phyloP scores from a whole-genome alignment of 371 early-diverging fungal species.

The Chytridiales sp. region DNA sequence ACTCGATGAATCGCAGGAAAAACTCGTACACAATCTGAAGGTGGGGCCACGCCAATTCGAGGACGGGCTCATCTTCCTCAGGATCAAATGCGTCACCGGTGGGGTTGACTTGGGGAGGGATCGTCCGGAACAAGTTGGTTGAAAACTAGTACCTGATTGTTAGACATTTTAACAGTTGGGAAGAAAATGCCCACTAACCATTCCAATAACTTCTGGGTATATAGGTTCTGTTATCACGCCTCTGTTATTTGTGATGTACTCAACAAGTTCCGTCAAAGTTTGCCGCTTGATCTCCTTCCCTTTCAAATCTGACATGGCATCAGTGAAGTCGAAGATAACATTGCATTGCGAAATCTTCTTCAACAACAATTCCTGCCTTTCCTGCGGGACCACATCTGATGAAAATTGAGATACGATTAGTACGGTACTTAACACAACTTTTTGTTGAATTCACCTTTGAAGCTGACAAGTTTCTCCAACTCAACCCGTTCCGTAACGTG shows the following conservation, averaged over 20 bases:
- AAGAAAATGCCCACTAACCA: slow-evolving; percentile 65
- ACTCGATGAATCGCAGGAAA: slow-evolving; percentile 94
- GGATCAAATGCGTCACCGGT: slow-evolving; percentile 94
- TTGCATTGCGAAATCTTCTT: slow-evolving; percentile 87
- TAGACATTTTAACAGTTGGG: slow-evolving; percentile 1
- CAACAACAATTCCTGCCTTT: slow-evolving; percentile 77
- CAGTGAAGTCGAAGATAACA: slow-evolving; percentile 91
- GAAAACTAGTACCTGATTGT: slow-evolving; percentile 64
- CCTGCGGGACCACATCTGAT: slow-evolving; percentile 66
- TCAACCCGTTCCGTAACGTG: slow-evolving; percentile 74
- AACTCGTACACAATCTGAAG: slow-evolving; percentile 95
- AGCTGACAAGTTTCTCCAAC: slow-evolving; percentile 68
- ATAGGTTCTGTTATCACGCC: slow-evolving; percentile 81
- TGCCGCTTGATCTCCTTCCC: slow-evolving; percentile 94
- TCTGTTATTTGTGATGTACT: slow-evolving; percentile 82
- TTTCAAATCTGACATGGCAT: slow-evolving; percentile 77
- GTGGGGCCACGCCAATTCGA: slow-evolving; percentile 97
- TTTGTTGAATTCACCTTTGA: slow-evolving; percentile 65
- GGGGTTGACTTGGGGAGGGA: slow-evolving; percentile 89
- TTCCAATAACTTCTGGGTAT: slow-evolving; percentile 85
- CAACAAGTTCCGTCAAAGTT: slow-evolving; percentile 85
- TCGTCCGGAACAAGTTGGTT: slow-evolving; percentile 88
- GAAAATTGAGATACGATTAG: no score
- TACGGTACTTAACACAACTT: slow-evolving; percentile 3
- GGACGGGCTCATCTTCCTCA: slow-evolving; percentile 96